Percentiles rank a stretch among this genome's conserved stretches.
Evolutionary conservation across 2,329 filamentous ascomycete genomes (phyloP).

Genomic region (Neocucurbitaria cava): DNA sequence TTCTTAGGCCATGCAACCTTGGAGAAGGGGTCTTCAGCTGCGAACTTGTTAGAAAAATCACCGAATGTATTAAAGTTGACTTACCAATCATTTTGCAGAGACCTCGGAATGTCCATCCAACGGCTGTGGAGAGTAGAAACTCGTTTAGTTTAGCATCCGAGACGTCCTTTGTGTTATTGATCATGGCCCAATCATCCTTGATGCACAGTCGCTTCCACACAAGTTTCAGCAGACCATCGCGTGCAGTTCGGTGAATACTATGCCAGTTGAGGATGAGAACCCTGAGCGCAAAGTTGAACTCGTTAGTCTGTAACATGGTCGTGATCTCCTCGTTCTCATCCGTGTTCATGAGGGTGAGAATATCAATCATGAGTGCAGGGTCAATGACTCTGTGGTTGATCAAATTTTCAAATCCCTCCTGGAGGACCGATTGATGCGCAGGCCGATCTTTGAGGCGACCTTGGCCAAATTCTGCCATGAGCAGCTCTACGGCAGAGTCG

Average conservation of each 20-base stretch:
- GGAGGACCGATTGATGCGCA: slow-evolving; percentile 74
- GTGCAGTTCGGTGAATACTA: slow-evolving; percentile 53
- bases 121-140: slow-evolving; percentile 66
- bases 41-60: slow-evolving; percentile 7
- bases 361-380: slow-evolving; percentile 68
- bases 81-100: slow-evolving; percentile 69
- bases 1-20: slow-evolving; percentile 28
- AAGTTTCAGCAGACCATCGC: slow-evolving; percentile 61
- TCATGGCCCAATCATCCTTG: slow-evolving; percentile 80
- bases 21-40: slow-evolving; percentile 20
- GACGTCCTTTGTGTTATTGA: slow-evolving; percentile 79
- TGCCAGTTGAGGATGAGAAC: slow-evolving; percentile 61
- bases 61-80: slow-evolving; percentile 7
- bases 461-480: slow-evolving; percentile 70
- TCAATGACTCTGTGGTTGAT: slow-evolving; percentile 74
- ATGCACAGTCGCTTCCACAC: slow-evolving; percentile 91
- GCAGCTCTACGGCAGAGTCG: slow-evolving; percentile 77
- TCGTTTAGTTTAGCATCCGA: slow-evolving; percentile 72
- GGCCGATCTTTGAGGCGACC: slow-evolving; percentile 63
- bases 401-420: slow-evolving; percentile 72
- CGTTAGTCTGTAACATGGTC: slow-evolving; percentile 57
- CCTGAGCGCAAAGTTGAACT: slow-evolving; percentile 78
- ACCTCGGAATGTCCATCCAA: slow-evolving; percentile 71
- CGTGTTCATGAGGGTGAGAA: slow-evolving; percentile 80
- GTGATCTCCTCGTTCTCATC: slow-evolving; percentile 47